These are phyloP conservation scores for Dothistroma pini DNA, from an alignment of 2,329 filamentous ascomycete species.

Conservation along the genomic window DNA sequence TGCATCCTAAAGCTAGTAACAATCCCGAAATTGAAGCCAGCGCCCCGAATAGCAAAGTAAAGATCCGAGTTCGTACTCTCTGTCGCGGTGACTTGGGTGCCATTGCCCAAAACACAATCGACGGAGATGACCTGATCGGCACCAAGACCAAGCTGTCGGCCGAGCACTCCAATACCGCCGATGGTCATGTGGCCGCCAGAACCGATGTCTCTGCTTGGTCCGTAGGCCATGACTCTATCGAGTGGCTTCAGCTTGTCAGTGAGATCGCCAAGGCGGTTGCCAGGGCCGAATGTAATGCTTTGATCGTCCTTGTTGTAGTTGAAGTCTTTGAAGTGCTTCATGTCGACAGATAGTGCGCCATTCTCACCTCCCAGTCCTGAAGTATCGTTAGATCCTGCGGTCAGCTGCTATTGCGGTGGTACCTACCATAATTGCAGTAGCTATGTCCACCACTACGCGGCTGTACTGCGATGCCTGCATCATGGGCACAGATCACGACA, in stretches of 20 bases:
- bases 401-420: background rate
- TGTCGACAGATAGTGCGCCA: conserved; percentile 13
- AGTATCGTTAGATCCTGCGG: background rate
- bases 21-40: conserved; percentile 27
- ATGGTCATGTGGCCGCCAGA: conserved; percentile 20
- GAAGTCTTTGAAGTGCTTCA: conserved; percentile 19
- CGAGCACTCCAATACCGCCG: conserved; percentile 41
- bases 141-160: conserved; percentile 51
- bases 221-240: conserved; percentile 18
- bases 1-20: conserved; percentile 27
- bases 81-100: conserved; percentile 38
- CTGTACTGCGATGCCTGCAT: conserved; percentile 16
- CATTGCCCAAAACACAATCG: conserved; percentile 41
- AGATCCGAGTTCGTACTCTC: conserved; percentile 26
- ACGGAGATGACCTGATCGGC: conserved; percentile 47
- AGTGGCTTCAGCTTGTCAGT: conserved; percentile 9
- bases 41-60: conserved; percentile 29
- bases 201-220: conserved; percentile 19
- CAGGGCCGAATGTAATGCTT: conserved; percentile 16
- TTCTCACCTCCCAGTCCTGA: conserved; percentile 15
- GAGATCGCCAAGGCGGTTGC: conserved; percentile 16
- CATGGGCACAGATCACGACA: conserved; percentile 15
- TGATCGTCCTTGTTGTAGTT: conserved; percentile 8
- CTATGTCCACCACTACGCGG: conserved; percentile 18
- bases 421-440: conserved; percentile 17